Evolutionary conservation across 495 filamentous ascomycete genomes (phyloP).

Genomic region (Immersiella caudata): DNA sequence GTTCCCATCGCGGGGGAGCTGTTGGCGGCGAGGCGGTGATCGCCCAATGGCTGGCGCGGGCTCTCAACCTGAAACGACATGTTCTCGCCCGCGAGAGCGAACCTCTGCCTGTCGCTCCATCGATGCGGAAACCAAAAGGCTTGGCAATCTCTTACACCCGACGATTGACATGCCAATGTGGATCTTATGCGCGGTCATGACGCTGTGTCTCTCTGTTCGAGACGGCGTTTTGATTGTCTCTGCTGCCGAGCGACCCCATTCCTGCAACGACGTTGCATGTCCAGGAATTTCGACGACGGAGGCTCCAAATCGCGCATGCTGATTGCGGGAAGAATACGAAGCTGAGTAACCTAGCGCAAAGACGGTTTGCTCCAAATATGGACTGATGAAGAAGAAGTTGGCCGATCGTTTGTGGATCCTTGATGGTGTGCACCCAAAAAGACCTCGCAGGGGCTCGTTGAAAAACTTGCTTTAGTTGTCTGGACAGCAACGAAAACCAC

Average conservation of each 20-base stretch:
- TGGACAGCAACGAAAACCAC: too few species aligned
- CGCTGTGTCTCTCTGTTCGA: not conserved
- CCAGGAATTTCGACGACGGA: not conserved
- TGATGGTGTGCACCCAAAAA: too few species aligned
- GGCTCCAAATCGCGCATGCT: not conserved
- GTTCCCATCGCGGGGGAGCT: not conserved
- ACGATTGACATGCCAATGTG: conserved; percentile 16
- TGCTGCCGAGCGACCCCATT: not conserved
- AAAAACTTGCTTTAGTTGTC: too few species aligned
- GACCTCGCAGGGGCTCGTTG: too few species aligned
- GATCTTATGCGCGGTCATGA: conserved; percentile 2
- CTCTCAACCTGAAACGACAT: conserved; percentile 35
- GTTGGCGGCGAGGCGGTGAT: not conserved
- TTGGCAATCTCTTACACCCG: conserved; percentile 20
- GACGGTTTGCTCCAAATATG: not conserved
- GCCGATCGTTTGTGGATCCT: too few species aligned
- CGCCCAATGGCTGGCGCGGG: conserved; percentile 21
- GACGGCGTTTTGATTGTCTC: conserved; percentile 9
- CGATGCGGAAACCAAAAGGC: conserved; percentile 14
- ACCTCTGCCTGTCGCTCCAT: conserved; percentile 1
- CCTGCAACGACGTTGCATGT: not conserved
- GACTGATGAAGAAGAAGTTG: too few species aligned
- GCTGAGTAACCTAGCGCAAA: not conserved
- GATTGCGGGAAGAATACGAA: not conserved
- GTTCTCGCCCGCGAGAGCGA: conserved; percentile 16